Evolutionary conservation across 306 rosid species (phyloP), one percentile per base, ranked within the genome.

Genomic region (Dryas octopetala): DNA sequence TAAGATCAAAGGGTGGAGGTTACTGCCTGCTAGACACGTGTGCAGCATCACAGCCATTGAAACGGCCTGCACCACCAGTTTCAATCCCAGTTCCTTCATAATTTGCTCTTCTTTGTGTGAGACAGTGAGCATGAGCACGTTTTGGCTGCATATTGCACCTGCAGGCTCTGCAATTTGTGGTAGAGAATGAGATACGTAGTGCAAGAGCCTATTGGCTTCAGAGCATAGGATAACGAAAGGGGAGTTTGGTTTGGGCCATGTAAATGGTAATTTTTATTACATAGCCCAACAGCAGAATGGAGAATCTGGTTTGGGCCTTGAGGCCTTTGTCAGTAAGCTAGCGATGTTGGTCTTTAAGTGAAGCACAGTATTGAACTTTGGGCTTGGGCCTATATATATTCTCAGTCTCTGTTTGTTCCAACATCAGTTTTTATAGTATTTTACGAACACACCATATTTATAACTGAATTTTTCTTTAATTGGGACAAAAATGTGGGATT

Each of bases 1-100:
- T 19, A 94, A 81, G 76, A 94, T 79, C 68, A 90, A 44, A 0
- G 98, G 98, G 75, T 91, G 82, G 8, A 88, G 89, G 73, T 49
- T 74, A 81, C 32, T 76, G 64, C 26, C 73, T 12, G 90, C 83
- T 40, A 75, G 89, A 62, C 88, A 83, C 26, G 84, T 82, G 85
- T 76, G 82, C 67, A 86, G 3, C 88, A 89, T 86, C 74, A 76
- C 47, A 61, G 66, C 68, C 75, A 80, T 70, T 73, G 66, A 75
- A 5, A 87, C 2, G 38, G 2, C 9, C 47, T 69, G 26, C 46
- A 74, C 48, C 0, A 11, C 70, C 69, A 83, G 51, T 2, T 77
- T 62, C 45, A 69, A 5, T 53, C 43, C 45, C 23, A 62, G 44
- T 49, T 54, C 26, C 81, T 81, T 80, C 89, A 83, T 82, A 43